phyloP scores from a whole-genome alignment of 805 yeast species.

The Ogataea allantospora region DNA sequence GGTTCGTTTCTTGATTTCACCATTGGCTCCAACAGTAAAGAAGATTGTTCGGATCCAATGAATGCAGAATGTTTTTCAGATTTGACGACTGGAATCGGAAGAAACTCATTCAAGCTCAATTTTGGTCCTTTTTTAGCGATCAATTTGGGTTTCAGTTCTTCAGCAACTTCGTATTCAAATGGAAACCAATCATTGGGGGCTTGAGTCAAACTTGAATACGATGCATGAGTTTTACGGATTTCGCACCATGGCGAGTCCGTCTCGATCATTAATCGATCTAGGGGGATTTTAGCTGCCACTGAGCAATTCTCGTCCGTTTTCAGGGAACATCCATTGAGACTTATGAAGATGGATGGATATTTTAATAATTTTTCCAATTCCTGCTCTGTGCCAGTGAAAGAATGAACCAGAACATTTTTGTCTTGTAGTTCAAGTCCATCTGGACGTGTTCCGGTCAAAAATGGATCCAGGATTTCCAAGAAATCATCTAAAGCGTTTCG shows the following conservation, averaged over 20 bases:
- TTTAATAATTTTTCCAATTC: slow-evolving; percentile 60
- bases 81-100: slow-evolving; percentile 65
- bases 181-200: slow-evolving; percentile 63
- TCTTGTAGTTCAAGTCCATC: slow-evolving; percentile 32
- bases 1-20: slow-evolving; percentile 92
- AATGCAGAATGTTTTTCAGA: slow-evolving; percentile 47
- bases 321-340: slow-evolving; percentile 92
- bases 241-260: slow-evolving; percentile 99
- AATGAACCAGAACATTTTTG: slow-evolving; percentile 81
- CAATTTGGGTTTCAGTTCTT: slow-evolving; percentile 9
- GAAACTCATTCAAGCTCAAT: slow-evolving; percentile 42
- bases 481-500: slow-evolving; percentile 84
- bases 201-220: slow-evolving; percentile 53
- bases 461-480: slow-evolving; percentile 59
- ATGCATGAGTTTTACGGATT: slow-evolving; percentile 76
- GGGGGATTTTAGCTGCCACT: slow-evolving; percentile 67
- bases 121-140: slow-evolving; percentile 21
- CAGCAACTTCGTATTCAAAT: slow-evolving; percentile 22
- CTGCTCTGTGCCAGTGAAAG: slow-evolving; percentile 79
- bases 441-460: slow-evolving; percentile 43
- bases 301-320: slow-evolving; percentile 70
- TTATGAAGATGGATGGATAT: slow-evolving; percentile 60
- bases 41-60: slow-evolving; percentile 26
- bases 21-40: slow-evolving; percentile 40
- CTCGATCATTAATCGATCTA: slow-evolving; percentile 71